Conservation (phyloP, 768 basidiomycete genomes). For the Macrolepiota albuminosa region DNA sequence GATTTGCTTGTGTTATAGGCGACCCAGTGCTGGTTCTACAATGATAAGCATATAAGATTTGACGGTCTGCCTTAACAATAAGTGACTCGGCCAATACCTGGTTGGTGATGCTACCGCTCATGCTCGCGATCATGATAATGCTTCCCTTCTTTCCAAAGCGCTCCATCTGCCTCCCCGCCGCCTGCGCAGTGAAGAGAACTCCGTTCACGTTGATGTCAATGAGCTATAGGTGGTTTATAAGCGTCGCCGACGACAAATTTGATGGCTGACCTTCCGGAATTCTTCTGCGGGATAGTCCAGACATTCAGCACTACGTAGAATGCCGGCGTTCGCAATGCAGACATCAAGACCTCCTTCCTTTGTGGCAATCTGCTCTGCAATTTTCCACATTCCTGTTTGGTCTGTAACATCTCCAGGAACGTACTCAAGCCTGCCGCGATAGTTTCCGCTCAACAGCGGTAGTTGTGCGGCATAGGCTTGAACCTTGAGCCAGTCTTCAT, state of each 20-base stretch:
- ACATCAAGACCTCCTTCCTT: slow-evolving; percentile 61
- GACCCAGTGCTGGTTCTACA: slow-evolving; percentile 60
- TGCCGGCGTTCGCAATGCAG: slow-evolving; percentile 64
- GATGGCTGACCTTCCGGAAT: slow-evolving; percentile 44
- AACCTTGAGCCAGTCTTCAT: slow-evolving; percentile 44
- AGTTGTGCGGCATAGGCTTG: slow-evolving; percentile 38
- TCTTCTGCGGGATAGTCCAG: slow-evolving; percentile 53
- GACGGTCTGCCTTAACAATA: background rate
- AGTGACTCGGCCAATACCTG: slow-evolving; percentile 29
- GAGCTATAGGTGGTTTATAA: slow-evolving; percentile 30
- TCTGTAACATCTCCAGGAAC: slow-evolving; percentile 52
- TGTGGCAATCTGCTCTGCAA: slow-evolving; percentile 46
- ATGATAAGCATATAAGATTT: background rate
- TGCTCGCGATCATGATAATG: slow-evolving; percentile 56
- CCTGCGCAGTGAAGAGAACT: slow-evolving; percentile 56
- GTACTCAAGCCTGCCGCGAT: slow-evolving; percentile 39
- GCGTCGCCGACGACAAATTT: background rate
- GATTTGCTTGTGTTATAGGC: slow-evolving; percentile 74
- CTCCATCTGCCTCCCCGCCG: slow-evolving; percentile 54
- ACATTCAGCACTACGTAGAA: slow-evolving; percentile 44
- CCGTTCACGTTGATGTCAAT: slow-evolving; percentile 59
- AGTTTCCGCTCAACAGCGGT: slow-evolving; percentile 14
- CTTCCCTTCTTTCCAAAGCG: slow-evolving; percentile 43
- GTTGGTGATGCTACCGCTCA: slow-evolving; percentile 62
- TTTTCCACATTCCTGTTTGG: slow-evolving; percentile 42